Evolutionary conservation across 805 yeast species (phyloP), one percentile per base, ranked within the genome.

Genomic region (Torulaspora microellipsoides): DNA sequence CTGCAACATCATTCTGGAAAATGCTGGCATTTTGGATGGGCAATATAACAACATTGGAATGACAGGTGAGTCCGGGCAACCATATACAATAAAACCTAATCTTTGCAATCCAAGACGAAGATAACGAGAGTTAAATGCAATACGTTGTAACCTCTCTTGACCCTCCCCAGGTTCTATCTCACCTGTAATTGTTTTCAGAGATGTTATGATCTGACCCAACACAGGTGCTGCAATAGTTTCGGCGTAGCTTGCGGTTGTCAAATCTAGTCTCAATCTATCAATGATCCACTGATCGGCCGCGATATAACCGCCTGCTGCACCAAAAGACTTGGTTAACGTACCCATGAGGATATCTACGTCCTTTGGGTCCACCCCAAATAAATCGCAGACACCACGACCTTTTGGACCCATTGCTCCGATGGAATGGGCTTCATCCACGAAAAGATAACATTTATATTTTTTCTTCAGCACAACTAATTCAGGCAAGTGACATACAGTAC

Each of bases 221-320:
- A 93, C 96, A 2, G 96, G 88, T 5, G 96, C 91, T n/a, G 96
- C 80, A 32, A 83, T 82, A 10, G 93, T 71, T 68, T 93, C 99
- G 34, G 93, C 81, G 60, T 89, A 86, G 34, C 71, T 73, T 51
- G 81, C 78, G 27, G 90, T 83, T 52, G 87, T 74, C 56, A 86
- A 78, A 55, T 79, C 82, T 32, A 85, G 55, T 66, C 90, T 79
- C 49, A 93, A 70, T 56, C 82, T 77, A 56, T 88, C 90, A 38
- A 91, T 83, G 27, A 87, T 67, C 37, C 66, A 68, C 58, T 80
- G 75, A 50, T 73, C 73, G 36, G 84, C 95, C n/a, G 96, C 91
- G 51, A 93, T 71, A 63, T 93, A 93, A 36, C 99, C 99, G 60
- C 99, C 99, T 33, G 98, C 88, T 13, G 99, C 98, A 63, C 99